phyloP scores from a whole-genome alignment of 106 monocot genomes.

The Agapanthus africanus region DNA sequence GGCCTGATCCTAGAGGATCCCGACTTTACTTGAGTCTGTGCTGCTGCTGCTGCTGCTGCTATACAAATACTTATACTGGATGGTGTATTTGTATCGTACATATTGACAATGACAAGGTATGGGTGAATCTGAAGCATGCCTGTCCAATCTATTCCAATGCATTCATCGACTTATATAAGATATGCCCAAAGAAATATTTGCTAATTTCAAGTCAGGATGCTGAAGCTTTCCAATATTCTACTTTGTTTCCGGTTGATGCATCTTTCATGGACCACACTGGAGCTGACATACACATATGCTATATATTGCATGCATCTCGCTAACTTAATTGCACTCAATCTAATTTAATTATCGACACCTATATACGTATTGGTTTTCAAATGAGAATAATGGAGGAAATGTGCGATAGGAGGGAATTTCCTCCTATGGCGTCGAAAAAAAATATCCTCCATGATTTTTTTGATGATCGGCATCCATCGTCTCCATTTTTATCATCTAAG shows the following conservation, averaged over 20 bases:
- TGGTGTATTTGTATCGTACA: background rate
- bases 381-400: too few species aligned
- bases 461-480: too few species aligned
- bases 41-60: background rate
- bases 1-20: too few species aligned
- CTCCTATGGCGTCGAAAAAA: too few species aligned
- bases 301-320: background rate
- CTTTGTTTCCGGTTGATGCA: constrained; percentile 6
- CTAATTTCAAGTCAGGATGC: background rate
- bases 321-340: constrained; percentile 1
- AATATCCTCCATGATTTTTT: too few species aligned
- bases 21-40: too few species aligned
- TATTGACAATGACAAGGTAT: constrained; percentile 1
- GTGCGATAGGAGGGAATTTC: too few species aligned
- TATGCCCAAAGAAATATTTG: background rate
- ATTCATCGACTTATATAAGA: background rate
- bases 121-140: background rate
- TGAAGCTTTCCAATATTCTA: background rate
- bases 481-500: too few species aligned
- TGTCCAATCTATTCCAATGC: constrained; percentile 1
- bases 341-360: background rate
- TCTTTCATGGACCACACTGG: background rate
- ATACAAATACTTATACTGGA: too few species aligned
- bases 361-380: too few species aligned
- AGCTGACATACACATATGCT: background rate